Evolutionary conservation across 2,329 filamentous ascomycete genomes (phyloP).

Genomic region (Sporothrix euskadiensis): DNA sequence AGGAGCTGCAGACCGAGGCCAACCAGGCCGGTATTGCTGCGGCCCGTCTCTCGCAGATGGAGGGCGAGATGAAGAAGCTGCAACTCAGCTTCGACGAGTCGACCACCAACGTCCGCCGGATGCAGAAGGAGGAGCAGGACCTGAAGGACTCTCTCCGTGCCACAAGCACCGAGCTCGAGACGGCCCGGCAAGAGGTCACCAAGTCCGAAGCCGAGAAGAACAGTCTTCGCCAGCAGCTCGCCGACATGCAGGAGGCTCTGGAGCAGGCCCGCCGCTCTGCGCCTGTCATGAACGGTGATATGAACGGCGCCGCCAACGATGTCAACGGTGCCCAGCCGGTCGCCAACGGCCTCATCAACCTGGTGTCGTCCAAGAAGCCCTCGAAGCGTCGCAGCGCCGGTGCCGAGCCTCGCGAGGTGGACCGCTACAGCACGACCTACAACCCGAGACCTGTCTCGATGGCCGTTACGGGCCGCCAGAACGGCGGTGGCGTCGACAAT

Average conservation of each 20-base stretch:
- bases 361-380: slow-evolving; percentile 89
- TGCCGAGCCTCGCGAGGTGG: slow-evolving; percentile 77
- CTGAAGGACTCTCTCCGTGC: slow-evolving; percentile 78
- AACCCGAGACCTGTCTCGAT: slow-evolving; percentile 95
- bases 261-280: slow-evolving; percentile 78
- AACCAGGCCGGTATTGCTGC: slow-evolving; percentile 97
- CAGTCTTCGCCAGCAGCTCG: slow-evolving; percentile 81
- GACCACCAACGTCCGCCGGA: slow-evolving; percentile 81
- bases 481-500: slow-evolving; percentile 72
- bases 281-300: slow-evolving; percentile 70
- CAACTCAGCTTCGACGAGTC: slow-evolving; percentile 90
- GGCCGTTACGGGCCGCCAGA: slow-evolving; percentile 75
- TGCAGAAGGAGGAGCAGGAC: slow-evolving; percentile 90
- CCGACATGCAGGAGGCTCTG: slow-evolving; percentile 88
- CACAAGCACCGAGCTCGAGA: slow-evolving; percentile 79
- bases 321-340: slow-evolving; percentile 47
- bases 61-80: slow-evolving; percentile 91
- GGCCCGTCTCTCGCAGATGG: slow-evolving; percentile 85
- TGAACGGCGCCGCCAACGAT: slow-evolving; percentile 26
- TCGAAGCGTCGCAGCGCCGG: slow-evolving; percentile 92
- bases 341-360: slow-evolving; percentile 83
- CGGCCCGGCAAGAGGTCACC: slow-evolving; percentile 70
- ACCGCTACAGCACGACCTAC: slow-evolving; percentile 89
- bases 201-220: slow-evolving; percentile 83
- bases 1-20: slow-evolving; percentile 92